Evolutionary conservation across 352 stramenopile species (phyloP), one percentile per base, ranked within the genome.

Genomic region (Achlya hypogyna): DNA sequence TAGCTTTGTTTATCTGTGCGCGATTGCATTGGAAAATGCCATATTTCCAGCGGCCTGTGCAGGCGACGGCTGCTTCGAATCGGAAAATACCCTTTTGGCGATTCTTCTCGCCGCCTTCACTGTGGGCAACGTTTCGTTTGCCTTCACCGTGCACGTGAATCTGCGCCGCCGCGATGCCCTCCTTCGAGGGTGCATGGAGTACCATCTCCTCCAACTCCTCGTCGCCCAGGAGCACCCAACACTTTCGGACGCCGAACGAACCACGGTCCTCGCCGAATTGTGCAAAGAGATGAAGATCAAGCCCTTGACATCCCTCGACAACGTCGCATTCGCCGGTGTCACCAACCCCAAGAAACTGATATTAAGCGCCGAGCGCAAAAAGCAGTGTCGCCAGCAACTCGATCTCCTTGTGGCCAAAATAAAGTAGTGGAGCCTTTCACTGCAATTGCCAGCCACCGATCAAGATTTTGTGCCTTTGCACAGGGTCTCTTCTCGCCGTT

Each of bases 11-110:
- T 53, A 34, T 20, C 20, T 65, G 42, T 20, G 9, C 0, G 2
- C 25, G 16, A 34, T 58, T 5, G 23, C 59, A 10, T 22, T 65
- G 28, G 59, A 65, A 58, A 65, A 65, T 34, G 59, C 59, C 10
- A 18, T 65, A 5, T 56, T 65, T 35, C 59, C 59, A 22, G 27
- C 27, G 10, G 3, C 32, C 9, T 65, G 59, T 40, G 22, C 23
- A 10, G 38, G 22, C 10, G 59, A 31, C 28, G 31, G 29, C 23
- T 65, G 59, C 25, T 65, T 58, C 56, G 59, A 65, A 9, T 8
- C 8, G 5, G 59, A 65, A 22, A 25, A 28, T 10, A 56, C 27
- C 23, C 10, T 65, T 1, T 5, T 65, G 38, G 22, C 6, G 28
- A 40, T 32, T 16, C 9, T 65, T 18, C 12, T 58, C 8, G 59